Evolutionary conservation across 345 rosid genomes (phyloP), one percentile per base, ranked within the genome.

Genomic region (Brassica juncea): DNA sequence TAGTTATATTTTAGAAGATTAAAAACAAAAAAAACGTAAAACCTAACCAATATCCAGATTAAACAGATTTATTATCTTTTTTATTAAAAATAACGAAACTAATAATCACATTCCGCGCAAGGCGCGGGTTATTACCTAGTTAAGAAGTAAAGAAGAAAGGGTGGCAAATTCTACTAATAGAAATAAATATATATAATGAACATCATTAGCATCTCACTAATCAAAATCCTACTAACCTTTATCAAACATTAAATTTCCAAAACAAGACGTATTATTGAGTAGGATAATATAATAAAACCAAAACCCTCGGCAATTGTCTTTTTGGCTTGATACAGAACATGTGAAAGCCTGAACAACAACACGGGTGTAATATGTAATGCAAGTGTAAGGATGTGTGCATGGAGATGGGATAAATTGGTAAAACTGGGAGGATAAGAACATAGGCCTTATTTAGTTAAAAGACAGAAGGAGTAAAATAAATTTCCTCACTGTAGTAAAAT

Each of bases 311-410:
- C 70, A 76, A 44, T 81, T 71, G 80, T 76, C 58, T 15, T 65
- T 81, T 76, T 66, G 84, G 80, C 34, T 59, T 76, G 69, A 19
- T 71, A 25, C 59, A 71, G 60, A 76, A 81, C 81, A 81, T 76
- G 84, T 76, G 80, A 71, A 55, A 63, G 72, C 61, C 83, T 80
- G 78, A 74, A 55, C 67, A 75, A 75, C 10, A 74, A 23, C 4
- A 80, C 63, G 63, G 31, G 39, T 42, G 52, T 21, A 72, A 74
- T 34, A 16, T 35, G 68, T 15, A 52, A 23, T 39, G 7, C 8
- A 5, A n/a, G 34, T 47, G 60, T n/a, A 64, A 30, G 2, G 23
- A 52, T 74, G 23, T 68, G 70, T 73, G 57, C 70, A 70, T 74
- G 79, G 25, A 52, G 67, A 64, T 70, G 80, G 58, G 80, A 59